A percentile compares a stretch with the other conserved stretches of the same genome.
These are phyloP conservation scores for Monascus purpureus DNA, from an alignment of 495 filamentous ascomycete genomes.

Conservation along the genomic window DNA sequence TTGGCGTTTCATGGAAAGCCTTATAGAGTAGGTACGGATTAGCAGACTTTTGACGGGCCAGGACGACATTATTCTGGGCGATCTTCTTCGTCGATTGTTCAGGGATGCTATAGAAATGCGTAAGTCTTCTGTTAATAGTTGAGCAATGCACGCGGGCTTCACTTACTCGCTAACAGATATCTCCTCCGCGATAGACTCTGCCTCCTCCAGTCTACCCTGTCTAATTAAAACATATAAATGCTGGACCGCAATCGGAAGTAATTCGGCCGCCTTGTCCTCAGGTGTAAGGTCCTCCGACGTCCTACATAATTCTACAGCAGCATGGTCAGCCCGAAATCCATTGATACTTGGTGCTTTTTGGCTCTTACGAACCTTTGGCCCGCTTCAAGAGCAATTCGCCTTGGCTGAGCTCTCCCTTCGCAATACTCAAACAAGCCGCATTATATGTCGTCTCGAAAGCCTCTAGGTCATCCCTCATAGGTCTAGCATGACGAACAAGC, in stretches of 20 bases:
- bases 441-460: constrained; percentile 92
- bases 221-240: constrained; percentile 65
- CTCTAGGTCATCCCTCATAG: constrained; percentile 64
- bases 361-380: constrained; percentile 43
- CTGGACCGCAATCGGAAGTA: constrained; percentile 77
- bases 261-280: constrained; percentile 69
- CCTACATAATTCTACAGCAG: constrained; percentile 58
- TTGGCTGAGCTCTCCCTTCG: constrained; percentile 59
- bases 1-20: constrained; percentile 42
- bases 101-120: constrained; percentile 41
- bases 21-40: constrained; percentile 76
- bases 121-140: background rate
- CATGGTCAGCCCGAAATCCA: constrained; percentile 5
- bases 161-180: constrained; percentile 51
- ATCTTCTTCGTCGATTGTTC: constrained; percentile 67
- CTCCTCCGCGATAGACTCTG: constrained; percentile 47
- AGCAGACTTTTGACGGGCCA: constrained; percentile 36
- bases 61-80: constrained; percentile 63
- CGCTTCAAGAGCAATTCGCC: constrained; percentile 69
- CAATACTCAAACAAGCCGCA: constrained; percentile 74
- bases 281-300: constrained; percentile 68
- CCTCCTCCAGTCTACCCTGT: constrained; percentile 62
- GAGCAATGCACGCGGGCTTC: background rate
- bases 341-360: background rate
- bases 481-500: constrained; percentile 39